A percentile compares a stretch with the other conserved stretches of the same genome.
These are phyloP conservation scores for Oryza glaberrima DNA, from an alignment of 176 grass and related monocot species.

Conservation along the genomic window DNA sequence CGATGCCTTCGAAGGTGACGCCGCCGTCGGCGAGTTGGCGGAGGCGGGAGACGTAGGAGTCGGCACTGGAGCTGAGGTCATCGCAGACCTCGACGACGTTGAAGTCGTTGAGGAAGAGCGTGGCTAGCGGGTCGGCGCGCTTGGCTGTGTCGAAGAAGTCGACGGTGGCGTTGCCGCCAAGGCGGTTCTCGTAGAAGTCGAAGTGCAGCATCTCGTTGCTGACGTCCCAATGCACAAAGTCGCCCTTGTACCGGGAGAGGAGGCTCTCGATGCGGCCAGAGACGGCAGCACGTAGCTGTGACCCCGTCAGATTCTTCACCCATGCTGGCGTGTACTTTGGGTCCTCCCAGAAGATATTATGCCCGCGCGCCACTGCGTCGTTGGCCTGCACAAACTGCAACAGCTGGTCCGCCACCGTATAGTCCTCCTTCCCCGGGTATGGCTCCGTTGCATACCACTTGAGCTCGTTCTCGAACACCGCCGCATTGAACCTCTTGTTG, in stretches of 20 bases:
- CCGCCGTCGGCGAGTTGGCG: constrained; percentile 60
- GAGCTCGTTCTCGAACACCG: constrained; percentile 96
- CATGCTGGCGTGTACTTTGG: constrained; percentile 69
- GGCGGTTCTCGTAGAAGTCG: constrained; percentile 85
- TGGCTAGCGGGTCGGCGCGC: constrained; percentile 74
- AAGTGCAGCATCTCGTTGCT: constrained; percentile 98
- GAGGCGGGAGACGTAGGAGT: constrained; percentile 64
- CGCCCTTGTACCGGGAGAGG: constrained; percentile 68
- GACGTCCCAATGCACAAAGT: constrained; percentile 97
- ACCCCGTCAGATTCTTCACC: constrained; percentile 73
- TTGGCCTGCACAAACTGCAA: constrained; percentile 59
- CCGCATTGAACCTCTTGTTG: constrained; percentile 65
- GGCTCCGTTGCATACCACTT: constrained; percentile 97
- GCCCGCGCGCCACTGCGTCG: constrained; percentile 70
- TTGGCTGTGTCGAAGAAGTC: constrained; percentile 77
- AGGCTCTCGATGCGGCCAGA: constrained; percentile 68
- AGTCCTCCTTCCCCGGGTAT: constrained; percentile 62
- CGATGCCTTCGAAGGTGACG: constrained; percentile 76
- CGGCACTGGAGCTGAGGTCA: constrained; percentile 74
- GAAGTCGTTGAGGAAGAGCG: constrained; percentile 95
- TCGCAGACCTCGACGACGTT: constrained; percentile 86
- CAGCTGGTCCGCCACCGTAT: constrained; percentile 59
- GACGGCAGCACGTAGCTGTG: constrained; percentile 62
- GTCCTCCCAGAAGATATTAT: constrained; percentile 99
- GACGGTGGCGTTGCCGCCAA: constrained; percentile 63